Base-by-base conservation (phyloP, 2,329 filamentous ascomycete species). In the Colletotrichum tamarilloi region DNA sequence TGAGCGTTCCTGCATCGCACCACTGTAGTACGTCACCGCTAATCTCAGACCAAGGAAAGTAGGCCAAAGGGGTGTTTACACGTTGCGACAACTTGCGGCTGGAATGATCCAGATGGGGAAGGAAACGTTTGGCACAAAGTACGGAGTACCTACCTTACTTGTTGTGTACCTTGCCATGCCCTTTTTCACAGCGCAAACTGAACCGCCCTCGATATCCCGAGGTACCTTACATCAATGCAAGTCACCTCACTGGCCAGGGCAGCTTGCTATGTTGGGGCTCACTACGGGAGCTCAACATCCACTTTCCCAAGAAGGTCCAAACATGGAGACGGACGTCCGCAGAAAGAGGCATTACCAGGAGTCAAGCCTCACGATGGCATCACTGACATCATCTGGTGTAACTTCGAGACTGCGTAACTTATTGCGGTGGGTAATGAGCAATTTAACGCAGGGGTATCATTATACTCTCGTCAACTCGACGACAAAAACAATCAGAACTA, bases 1-100 rank as follows among this genome's bases (percentile, higher is more conserved):
- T 74, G 58, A 72, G 67, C 53, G 68, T 74, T 74, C 72, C 72
- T 74, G 72, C 72, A 72, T 74, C 32, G 38, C 22, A 59, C 60
- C 72, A 67, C 49, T 42, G 26, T 53, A 62, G 72, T 74, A 74
- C 72, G 72, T 74, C 72, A 74, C 72, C 67, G 32, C 62, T 63
- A 63, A 62, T 49, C 62, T 35, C 70, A 65, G 55, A 73, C 35
- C 67, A 73, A 70, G 70, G 38, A 58, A 62, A 60, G 56, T 64
- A 58, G 69, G 60, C 55, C 70, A 62, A 57, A 65, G 46, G 46
- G 70, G 60, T 73, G 35, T 60, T 73, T 60, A 73, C 70, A 73
- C 60, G 59, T 73, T 62, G 67, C 70, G 67, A 70, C 67, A 73
- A 46, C 42, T 73, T 66, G 67, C 70, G 67, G 26, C 60, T 73